These are phyloP conservation scores for Chalciporus piperatus DNA, from an alignment of 768 basidiomycete genomes.

Conservation along the genomic window DNA sequence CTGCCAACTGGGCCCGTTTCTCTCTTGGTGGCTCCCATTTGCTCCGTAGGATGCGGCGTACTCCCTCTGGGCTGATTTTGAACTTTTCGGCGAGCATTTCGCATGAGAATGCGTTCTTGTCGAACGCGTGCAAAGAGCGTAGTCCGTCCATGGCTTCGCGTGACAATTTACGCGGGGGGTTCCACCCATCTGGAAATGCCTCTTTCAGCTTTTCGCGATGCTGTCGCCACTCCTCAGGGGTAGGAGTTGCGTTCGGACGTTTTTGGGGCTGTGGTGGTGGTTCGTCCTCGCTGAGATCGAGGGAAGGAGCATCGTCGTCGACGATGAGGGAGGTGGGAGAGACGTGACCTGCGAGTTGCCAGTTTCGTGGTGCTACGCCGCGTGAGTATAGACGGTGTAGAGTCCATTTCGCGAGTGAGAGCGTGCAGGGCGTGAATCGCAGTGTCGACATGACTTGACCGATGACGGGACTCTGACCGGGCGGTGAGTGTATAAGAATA, in stretches of 20 bases:
- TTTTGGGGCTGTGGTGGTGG: conserved; percentile 25
- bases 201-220: conserved; percentile 53
- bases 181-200: conserved; percentile 67
- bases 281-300: conserved; percentile 32
- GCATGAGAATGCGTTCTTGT: conserved; percentile 63
- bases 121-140: conserved; percentile 59
- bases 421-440: conserved; percentile 11
- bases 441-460: not conserved
- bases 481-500: not conserved
- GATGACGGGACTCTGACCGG: not conserved
- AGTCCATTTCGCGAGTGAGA: conserved; percentile 4
- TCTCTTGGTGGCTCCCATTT: conserved; percentile 63
- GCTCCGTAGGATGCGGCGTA: conserved; percentile 75
- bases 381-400: conserved; percentile 27
- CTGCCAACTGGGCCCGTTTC: conserved; percentile 46
- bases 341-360: conserved; percentile 31
- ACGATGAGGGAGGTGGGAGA: conserved; percentile 30
- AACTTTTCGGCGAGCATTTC: conserved; percentile 73
- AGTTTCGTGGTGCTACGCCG: conserved; percentile 25
- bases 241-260: conserved; percentile 18
- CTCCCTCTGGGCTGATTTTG: conserved; percentile 77
- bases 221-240: conserved; percentile 45
- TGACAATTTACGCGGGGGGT: conserved; percentile 75
- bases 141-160: conserved; percentile 83
- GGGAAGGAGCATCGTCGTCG: conserved; percentile 12